phyloP scores from a whole-genome alignment of 768 basidiomycete species.

The Hericium erinaceus region DNA sequence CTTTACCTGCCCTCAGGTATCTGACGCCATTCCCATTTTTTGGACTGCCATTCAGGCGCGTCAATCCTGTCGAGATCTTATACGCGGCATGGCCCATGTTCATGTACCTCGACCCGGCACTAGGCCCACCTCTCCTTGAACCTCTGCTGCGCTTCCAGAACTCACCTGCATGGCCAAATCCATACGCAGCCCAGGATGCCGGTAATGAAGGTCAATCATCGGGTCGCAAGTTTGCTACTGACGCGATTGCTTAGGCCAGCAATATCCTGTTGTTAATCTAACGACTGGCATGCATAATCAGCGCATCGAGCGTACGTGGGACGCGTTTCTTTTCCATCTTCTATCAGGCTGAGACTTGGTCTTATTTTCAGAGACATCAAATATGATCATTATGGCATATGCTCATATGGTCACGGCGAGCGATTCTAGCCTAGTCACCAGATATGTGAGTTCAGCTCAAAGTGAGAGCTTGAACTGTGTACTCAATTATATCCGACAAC shows the following conservation, averaged over 20 bases:
- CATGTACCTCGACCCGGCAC: slow-evolving; percentile 6
- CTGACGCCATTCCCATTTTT: background rate
- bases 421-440: too few species aligned
- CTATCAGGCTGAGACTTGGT: too few species aligned
- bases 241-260: too few species aligned
- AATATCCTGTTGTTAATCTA: slow-evolving; percentile 2
- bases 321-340: too few species aligned
- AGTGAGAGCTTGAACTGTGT: too few species aligned
- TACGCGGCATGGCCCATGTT: slow-evolving; percentile 10
- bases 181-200: slow-evolving; percentile 6
- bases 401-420: background rate
- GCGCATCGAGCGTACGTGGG: slow-evolving; percentile 8
- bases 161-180: background rate
- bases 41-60: background rate
- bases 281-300: background rate
- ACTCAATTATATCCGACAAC: background rate
- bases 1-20: background rate
- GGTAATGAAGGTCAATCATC: slow-evolving; percentile 3
- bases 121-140: slow-evolving; percentile 7
- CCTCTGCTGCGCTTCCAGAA: slow-evolving; percentile 9
- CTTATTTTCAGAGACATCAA: slow-evolving; percentile 5
- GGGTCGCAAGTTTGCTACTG: too few species aligned
- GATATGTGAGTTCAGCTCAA: too few species aligned
- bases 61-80: slow-evolving; percentile 8
- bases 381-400: slow-evolving; percentile 13